phyloP scores from a whole-genome alignment of 1,139 yeast genomes.

The Ogataea hybrid region DNA sequence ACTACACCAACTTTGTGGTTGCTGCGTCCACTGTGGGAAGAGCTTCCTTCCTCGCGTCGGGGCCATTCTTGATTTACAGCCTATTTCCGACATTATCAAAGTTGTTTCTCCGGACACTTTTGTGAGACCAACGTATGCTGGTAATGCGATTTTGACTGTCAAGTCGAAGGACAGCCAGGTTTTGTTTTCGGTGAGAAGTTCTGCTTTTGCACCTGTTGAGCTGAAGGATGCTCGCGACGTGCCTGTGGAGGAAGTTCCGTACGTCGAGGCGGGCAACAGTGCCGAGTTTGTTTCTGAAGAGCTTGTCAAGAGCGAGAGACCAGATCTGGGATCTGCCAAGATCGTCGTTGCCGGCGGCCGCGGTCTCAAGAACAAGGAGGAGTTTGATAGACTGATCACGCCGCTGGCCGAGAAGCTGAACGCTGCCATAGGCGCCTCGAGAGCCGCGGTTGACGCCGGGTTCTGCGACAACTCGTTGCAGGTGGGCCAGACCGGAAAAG shows the following conservation, averaged over 20 bases:
- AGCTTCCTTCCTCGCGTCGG: conserved; percentile 84
- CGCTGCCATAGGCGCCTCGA: conserved; percentile 97
- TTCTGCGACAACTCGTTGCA: conserved; percentile 96
- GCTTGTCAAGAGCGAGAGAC: conserved; percentile 77
- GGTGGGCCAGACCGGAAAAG: conserved; percentile 98
- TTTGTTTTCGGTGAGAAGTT: conserved; percentile 74
- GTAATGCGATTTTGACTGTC: conserved; percentile 87
- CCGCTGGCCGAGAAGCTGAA: conserved; percentile 84
- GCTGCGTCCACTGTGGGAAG: conserved; percentile 84
- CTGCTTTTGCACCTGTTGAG: conserved; percentile 71
- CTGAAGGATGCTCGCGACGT: conserved; percentile 36
- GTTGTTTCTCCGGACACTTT: conserved; percentile 70
- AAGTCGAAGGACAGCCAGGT: conserved; percentile 64
- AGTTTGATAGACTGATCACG: conserved; percentile 70
- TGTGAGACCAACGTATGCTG: conserved; percentile 94
- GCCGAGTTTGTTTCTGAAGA: conserved; percentile 70
- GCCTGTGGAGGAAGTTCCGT: conserved; percentile 49
- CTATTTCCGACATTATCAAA: conserved; percentile 75
- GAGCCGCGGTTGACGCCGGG: conserved; percentile 97
- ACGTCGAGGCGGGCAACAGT: conserved; percentile 37
- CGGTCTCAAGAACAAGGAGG: conserved; percentile 87
- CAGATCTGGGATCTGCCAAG: conserved; percentile 83
- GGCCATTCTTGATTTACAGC: conserved; percentile 84
- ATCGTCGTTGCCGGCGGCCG: conserved; percentile 91
- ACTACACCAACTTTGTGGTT: conserved; percentile 69